phyloP scores from a whole-genome alignment of 352 stramenopile genomes.

The Blastocystis sp. region DNA sequence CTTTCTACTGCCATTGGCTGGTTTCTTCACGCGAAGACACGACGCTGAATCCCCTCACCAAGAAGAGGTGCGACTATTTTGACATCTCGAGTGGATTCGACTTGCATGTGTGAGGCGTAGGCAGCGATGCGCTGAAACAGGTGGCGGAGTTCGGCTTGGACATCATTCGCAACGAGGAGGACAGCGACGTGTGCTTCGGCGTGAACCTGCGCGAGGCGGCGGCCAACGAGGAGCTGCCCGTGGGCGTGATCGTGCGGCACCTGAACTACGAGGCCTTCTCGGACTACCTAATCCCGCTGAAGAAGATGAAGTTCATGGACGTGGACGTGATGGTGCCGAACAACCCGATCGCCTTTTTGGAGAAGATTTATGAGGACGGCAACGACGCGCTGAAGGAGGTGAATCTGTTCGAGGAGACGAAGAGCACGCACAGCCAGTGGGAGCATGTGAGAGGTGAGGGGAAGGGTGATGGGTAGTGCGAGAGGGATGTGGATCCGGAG shows the following conservation, averaged over 20 bases:
- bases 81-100: too few relatives aligned
- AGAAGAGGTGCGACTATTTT: constrained; percentile 48
- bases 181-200: constrained; percentile 53
- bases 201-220: neutral
- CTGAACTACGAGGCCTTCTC: neutral
- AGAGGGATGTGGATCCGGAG: constrained; percentile 19
- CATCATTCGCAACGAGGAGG: constrained; percentile 59
- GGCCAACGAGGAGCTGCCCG: constrained; percentile 2
- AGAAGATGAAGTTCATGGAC: constrained; percentile 56
- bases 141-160: constrained; percentile 33
- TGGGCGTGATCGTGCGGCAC: constrained; percentile 38
- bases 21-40: constrained; percentile 13
- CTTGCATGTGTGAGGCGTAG: too few relatives aligned
- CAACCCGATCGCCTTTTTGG: constrained; percentile 60
- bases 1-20: neutral
- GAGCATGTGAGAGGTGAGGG: neutral
- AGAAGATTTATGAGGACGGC: constrained; percentile 45
- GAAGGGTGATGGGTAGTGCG: constrained; percentile 1
- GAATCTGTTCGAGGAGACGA: constrained; percentile 51
- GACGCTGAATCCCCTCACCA: constrained; percentile 21
- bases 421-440: neutral
- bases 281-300: constrained; percentile 30
- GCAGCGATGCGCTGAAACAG: constrained; percentile 14
- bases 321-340: constrained; percentile 43
- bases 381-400: constrained; percentile 52